Base-by-base conservation (phyloP, 805 yeast species). In the Starmera caribaea region DNA sequence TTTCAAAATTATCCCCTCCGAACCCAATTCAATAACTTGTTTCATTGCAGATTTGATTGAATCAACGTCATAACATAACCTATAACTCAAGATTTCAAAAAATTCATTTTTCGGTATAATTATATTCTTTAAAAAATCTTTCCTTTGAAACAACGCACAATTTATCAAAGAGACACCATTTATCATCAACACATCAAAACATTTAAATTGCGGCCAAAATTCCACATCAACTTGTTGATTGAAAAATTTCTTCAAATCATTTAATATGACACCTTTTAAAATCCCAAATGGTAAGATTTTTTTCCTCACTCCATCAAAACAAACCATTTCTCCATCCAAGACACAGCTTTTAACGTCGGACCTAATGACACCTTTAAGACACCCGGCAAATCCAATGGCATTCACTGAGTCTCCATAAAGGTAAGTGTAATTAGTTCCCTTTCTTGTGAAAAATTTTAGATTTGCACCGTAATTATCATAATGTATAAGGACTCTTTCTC, bases 241-340 rank as follows among this genome's bases (percentile, higher is more conserved):
- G 26, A 65, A 64, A 21, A 21, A 21, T 30, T 66, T 59, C 12
- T 64, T 67, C 17, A 73, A 55, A 37, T 71, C 76, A 47, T 73
- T 74, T 5, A 72, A 53, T 0, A 90, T 90, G 13, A 84, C 72
- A 5, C 81, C 68, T 53, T 84, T 83, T 26, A 92, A 71, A 1
- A 83, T 72, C 0, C 95, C 94, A 63, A 86, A 86, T 0, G 96
- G 95, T 16, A 88, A 62, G 4, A 86, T 66, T 2, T 62, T 61
- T 30, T 71, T 55, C 41, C 67, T 60, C 35, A 58, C 64, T 39
- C 75, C 74, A 58, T 89, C 96, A 71, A 76, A 88, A 0, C 94
- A 86, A 2, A 90, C 79, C 90, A 90, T 85, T 58, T 90, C 98
- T 1, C 97, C 97, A 61, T 90, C 98, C 5, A 90, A 52, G 1